These are phyloP conservation scores for Globisporangium orthogonon DNA, from an alignment of 352 stramenopile species.

Conservation along the genomic window DNA sequence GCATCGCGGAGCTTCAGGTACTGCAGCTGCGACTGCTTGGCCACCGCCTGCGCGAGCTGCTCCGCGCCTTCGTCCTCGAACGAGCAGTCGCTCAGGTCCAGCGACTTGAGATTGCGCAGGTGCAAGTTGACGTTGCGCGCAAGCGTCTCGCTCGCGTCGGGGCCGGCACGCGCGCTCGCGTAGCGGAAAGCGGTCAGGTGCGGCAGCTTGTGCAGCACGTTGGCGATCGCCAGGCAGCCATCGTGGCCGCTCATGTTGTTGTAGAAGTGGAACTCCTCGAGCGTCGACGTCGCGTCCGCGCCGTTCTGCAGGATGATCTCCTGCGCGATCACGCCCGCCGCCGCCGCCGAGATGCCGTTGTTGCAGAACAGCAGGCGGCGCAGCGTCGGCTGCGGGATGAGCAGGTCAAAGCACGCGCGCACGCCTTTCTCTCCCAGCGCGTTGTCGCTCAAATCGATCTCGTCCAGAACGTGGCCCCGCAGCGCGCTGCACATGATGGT, in stretches of 20 bases:
- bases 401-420: slow-evolving; percentile 59
- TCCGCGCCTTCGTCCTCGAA: slow-evolving; percentile 75
- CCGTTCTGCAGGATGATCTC: slow-evolving; percentile 72
- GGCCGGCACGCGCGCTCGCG: slow-evolving; percentile 56
- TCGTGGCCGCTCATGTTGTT: slow-evolving; percentile 85
- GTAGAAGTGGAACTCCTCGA: slow-evolving; percentile 81
- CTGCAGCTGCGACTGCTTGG: slow-evolving; percentile 53
- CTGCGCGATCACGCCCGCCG: slow-evolving; percentile 48
- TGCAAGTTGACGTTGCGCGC: slow-evolving; percentile 40
- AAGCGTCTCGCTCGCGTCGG: slow-evolving; percentile 41
- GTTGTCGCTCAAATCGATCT: slow-evolving; percentile 87
- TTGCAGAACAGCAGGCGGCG: slow-evolving; percentile 68
- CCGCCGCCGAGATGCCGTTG: slow-evolving; percentile 71
- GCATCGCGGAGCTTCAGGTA: slow-evolving; percentile 89
- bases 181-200: slow-evolving; percentile 58
- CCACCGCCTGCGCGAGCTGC: slow-evolving; percentile 66
- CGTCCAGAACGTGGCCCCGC: slow-evolving; percentile 58
- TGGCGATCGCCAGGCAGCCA: slow-evolving; percentile 48
- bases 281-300: slow-evolving; percentile 22
- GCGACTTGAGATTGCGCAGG: slow-evolving; percentile 42
- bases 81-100: slow-evolving; percentile 93
- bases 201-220: slow-evolving; percentile 38
- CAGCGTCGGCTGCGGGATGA: slow-evolving; percentile 62
- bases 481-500: slow-evolving; percentile 75
- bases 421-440: slow-evolving; percentile 72